Evolutionary conservation across 1,284 basidiomycete genomes (phyloP).

Genomic region (Sporisorium graminicola): DNA sequence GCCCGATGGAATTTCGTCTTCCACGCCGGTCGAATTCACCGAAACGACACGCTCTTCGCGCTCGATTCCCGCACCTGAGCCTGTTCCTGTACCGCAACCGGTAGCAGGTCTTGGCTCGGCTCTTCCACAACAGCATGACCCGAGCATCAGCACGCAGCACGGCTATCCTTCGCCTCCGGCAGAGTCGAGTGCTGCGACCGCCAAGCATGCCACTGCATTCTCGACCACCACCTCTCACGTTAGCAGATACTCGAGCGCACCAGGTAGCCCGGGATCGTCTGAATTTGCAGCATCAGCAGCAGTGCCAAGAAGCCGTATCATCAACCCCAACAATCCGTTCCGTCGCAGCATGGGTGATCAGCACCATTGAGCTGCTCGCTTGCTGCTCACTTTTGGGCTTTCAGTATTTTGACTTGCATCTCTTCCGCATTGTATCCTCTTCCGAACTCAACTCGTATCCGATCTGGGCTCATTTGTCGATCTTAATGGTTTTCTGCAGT

Average conservation of each 20-base stretch:
- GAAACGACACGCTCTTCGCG: slow-evolving; percentile 11
- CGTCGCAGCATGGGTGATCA: slow-evolving; percentile 45
- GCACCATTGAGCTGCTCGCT: slow-evolving; percentile 12
- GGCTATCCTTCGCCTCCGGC: slow-evolving; percentile 46
- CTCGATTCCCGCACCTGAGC: slow-evolving; percentile 25
- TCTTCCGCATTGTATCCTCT: neutral
- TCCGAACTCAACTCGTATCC: neutral
- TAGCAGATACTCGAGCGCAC: slow-evolving; percentile 12
- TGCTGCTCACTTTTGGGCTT: neutral
- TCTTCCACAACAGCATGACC: slow-evolving; percentile 18
- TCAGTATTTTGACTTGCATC: neutral
- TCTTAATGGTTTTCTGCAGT: neutral
- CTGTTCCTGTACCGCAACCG: slow-evolving; percentile 44
- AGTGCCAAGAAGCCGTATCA: slow-evolving; percentile 25
- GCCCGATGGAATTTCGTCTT: slow-evolving; percentile 4
- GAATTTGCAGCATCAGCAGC: slow-evolving; percentile 14
- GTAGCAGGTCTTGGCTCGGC: slow-evolving; percentile 33
- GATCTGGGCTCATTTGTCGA: neutral
- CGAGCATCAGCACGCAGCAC: slow-evolving; percentile 32
- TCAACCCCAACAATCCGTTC: slow-evolving; percentile 62
- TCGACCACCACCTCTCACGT: slow-evolving; percentile 31
- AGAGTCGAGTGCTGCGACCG: slow-evolving; percentile 11
- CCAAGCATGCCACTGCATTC: slow-evolving; percentile 22
- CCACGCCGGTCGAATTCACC: slow-evolving; percentile 1
- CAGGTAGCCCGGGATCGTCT: slow-evolving; percentile 29